Percentiles rank a stretch among this genome's conserved stretches.
These are phyloP conservation scores for Pelagophyceae sp. DNA, from an alignment of 352 stramenopile species.

Conservation along the genomic window DNA sequence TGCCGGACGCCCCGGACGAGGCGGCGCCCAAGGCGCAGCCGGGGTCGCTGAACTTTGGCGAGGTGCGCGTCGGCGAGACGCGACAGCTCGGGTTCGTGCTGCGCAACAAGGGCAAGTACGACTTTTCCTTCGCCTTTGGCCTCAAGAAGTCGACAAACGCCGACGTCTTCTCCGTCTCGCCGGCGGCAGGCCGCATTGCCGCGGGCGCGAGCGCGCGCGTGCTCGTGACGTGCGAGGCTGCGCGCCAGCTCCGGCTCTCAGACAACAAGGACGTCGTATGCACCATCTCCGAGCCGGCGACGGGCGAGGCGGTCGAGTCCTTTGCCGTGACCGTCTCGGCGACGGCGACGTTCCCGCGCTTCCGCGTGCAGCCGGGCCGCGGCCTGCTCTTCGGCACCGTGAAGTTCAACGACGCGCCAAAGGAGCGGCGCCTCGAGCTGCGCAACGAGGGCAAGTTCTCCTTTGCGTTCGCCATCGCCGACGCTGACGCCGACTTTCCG, in stretches of 20 bases:
- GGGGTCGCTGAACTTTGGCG: conserved; percentile 75
- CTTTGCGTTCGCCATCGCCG: conserved; percentile 68
- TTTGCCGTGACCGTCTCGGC: conserved; percentile 72
- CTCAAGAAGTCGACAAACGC: conserved; percentile 47
- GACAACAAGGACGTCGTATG: conserved; percentile 83
- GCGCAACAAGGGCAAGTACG: conserved; percentile 81
- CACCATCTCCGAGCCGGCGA: conserved; percentile 78
- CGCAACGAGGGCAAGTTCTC: conserved; percentile 82
- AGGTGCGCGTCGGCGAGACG: conserved; percentile 77
- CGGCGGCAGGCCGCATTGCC: conserved; percentile 59
- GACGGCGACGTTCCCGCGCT: conserved; percentile 58
- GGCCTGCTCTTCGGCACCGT: conserved; percentile 82
- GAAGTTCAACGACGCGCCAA: conserved; percentile 67
- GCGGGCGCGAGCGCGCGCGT: conserved; percentile 58
- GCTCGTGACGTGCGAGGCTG: conserved; percentile 63
- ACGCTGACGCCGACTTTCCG: conserved; percentile 9
- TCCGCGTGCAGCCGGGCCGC: conserved; percentile 67
- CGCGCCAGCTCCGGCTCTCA: conserved; percentile 62
- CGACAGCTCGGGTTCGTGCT: conserved; percentile 65
- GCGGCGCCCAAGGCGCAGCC: conserved; percentile 34
- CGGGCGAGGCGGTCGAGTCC: conserved; percentile 70
- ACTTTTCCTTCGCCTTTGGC: conserved; percentile 68
- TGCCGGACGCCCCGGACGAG: conserved; percentile 9
- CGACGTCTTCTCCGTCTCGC: conserved; percentile 67
- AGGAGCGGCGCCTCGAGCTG: conserved; percentile 68